Evolutionary conservation across 805 yeast genomes (phyloP).

Genomic region (Metschnikowia koreensis): DNA sequence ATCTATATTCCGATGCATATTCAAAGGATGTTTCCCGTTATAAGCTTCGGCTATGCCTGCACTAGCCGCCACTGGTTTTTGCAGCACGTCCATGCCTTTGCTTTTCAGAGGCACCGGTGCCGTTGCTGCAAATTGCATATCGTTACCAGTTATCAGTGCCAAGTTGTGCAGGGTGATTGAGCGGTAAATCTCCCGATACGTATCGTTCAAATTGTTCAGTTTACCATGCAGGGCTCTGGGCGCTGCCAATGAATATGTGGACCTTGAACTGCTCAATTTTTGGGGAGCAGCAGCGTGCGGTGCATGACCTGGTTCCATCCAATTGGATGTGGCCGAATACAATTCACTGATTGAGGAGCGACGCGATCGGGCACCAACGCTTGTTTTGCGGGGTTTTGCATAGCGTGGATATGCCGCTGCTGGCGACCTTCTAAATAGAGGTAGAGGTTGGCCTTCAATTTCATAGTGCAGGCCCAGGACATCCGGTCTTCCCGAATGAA

Average conservation of each 20-base stretch:
- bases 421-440: slow-evolving; percentile 22
- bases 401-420: slow-evolving; percentile 38
- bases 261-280: slow-evolving; percentile 14
- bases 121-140: slow-evolving; percentile 1
- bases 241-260: slow-evolving; percentile 16
- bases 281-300: neutral
- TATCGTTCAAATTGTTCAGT: slow-evolving; percentile 25
- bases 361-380: slow-evolving; percentile 26
- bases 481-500: too few relatives aligned
- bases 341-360: slow-evolving; percentile 41
- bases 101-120: neutral
- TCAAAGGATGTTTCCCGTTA: neutral
- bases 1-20: neutral
- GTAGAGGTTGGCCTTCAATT: neutral
- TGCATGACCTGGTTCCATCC: slow-evolving; percentile 49
- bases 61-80: neutral
- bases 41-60: neutral
- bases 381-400: slow-evolving; percentile 24
- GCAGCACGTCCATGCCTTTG: too few relatives aligned
- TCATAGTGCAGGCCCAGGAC: neutral
- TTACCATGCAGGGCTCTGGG: neutral
- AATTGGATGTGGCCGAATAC: slow-evolving; percentile 44
- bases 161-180: slow-evolving; percentile 36
- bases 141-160: slow-evolving; percentile 17
- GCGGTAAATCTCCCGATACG: slow-evolving; percentile 36